Conservation (phyloP, 306 rosid genomes). For the Fragaria vesca region DNA sequence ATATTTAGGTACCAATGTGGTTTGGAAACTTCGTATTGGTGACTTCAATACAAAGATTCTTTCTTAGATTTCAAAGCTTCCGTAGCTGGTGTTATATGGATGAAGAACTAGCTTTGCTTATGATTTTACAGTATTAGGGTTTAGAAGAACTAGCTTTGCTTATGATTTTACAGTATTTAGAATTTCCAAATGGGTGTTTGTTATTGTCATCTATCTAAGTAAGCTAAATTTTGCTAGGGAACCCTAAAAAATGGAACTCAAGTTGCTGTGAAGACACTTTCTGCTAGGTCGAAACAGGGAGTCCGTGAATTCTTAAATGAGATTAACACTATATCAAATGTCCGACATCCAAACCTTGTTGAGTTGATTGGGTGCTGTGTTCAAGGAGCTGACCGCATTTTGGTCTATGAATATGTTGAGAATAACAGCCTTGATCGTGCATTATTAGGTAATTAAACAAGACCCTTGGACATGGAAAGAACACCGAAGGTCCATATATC, state of each 20-base stretch:
- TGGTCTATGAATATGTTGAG: conserved; percentile 83
- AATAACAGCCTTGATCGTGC: conserved; percentile 76
- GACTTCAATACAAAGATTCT: background rate
- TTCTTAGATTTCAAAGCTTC: background rate
- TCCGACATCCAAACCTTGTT: conserved; percentile 82
- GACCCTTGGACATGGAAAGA: conserved; percentile 13
- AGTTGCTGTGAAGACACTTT: conserved; percentile 89
- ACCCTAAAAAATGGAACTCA: conserved; percentile 53
- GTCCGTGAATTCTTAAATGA: conserved; percentile 78
- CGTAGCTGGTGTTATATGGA: background rate
- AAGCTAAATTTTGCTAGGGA: conserved; percentile 54
- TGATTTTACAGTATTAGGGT: background rate
- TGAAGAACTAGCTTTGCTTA: background rate
- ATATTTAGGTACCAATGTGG: background rate
- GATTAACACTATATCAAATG: conserved; percentile 71
- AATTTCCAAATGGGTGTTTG: background rate
- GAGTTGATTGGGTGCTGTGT: conserved; percentile 84
- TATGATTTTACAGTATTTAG: background rate
- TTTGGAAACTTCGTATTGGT: background rate
- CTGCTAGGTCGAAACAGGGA: conserved; percentile 88
- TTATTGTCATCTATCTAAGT: background rate
- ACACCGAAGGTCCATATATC: conserved; percentile 15
- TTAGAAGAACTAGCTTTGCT: background rate
- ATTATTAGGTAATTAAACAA: conserved; percentile 55
- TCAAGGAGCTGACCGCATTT: conserved; percentile 61